Conservation (phyloP, 2,329 filamentous ascomycete genomes). For the Scolecobasidium constrictum region DNA sequence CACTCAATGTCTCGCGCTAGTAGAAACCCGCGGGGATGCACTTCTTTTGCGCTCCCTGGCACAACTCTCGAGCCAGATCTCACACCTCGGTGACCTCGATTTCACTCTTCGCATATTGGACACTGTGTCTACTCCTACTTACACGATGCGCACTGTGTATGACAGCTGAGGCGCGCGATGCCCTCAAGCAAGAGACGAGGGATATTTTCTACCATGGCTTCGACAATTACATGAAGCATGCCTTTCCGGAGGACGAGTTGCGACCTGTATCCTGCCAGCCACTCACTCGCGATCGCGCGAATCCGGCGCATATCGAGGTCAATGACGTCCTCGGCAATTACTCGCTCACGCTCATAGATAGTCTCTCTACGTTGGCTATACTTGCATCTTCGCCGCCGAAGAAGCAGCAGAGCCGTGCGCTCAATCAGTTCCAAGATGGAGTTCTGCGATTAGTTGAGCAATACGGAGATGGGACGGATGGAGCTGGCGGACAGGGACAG, state of each 20-base stretch:
- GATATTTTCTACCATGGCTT: slow-evolving; percentile 96
- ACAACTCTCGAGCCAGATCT: too few relatives aligned
- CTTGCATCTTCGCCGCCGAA: slow-evolving; percentile 61
- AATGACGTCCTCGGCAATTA: slow-evolving; percentile 98
- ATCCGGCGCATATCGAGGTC: slow-evolving; percentile 71
- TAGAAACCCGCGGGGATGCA: background rate
- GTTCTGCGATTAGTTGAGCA: slow-evolving; percentile 64
- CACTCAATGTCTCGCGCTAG: background rate
- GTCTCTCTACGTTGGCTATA: slow-evolving; percentile 85
- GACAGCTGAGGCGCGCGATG: background rate
- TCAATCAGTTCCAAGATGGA: slow-evolving; percentile 62
- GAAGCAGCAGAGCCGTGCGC: slow-evolving; percentile 13
- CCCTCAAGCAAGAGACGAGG: slow-evolving; percentile 32
- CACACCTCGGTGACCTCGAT: background rate
- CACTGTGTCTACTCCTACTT: background rate
- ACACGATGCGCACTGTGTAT: background rate
- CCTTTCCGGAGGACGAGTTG: slow-evolving; percentile 93
- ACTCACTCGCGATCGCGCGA: slow-evolving; percentile 69
- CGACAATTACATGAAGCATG: slow-evolving; percentile 86
- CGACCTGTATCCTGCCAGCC: slow-evolving; percentile 77
- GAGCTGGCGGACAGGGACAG: slow-evolving; percentile 56
- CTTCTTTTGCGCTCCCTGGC: background rate
- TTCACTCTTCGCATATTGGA: background rate
- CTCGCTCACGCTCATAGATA: slow-evolving; percentile 90
- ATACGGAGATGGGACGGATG: slow-evolving; percentile 74